Conservation (phyloP, 768 basidiomycete species). For the Sarcomyxa edulis region DNA sequence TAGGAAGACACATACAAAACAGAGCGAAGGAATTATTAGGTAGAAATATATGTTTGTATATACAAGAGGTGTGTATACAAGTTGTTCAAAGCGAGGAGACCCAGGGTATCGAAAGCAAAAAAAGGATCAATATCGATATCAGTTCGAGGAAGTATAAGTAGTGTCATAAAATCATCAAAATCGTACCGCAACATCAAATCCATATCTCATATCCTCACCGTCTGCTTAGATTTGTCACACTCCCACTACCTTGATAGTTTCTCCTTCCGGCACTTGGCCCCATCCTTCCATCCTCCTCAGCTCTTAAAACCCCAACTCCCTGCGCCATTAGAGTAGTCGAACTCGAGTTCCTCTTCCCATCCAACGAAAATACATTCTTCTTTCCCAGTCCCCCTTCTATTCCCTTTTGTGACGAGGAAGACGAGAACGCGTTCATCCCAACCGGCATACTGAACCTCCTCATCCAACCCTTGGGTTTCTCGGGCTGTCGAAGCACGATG, state of each 20-base stretch:
- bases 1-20: too few species aligned
- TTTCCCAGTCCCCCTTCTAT: slow-evolving; percentile 21
- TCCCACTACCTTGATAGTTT: slow-evolving; percentile 39
- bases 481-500: slow-evolving; percentile 33
- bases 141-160: not conserved
- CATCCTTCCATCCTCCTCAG: slow-evolving; percentile 47
- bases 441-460: slow-evolving; percentile 74
- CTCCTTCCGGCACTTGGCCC: slow-evolving; percentile 23
- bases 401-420: slow-evolving; percentile 25
- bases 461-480: slow-evolving; percentile 71
- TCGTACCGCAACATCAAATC: slow-evolving; percentile 1
- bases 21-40: too few species aligned
- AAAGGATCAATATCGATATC: not conserved
- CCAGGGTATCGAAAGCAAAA: too few species aligned
- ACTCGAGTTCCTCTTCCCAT: slow-evolving; percentile 48
- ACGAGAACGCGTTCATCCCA: slow-evolving; percentile 46
- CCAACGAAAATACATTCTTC: slow-evolving; percentile 31
- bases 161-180: slow-evolving; percentile 3
- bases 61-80: too few species aligned
- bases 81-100: too few species aligned
- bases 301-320: slow-evolving; percentile 20
- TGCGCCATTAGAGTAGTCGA: slow-evolving; percentile 28
- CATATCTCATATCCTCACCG: slow-evolving; percentile 17
- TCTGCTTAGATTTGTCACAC: slow-evolving; percentile 45
- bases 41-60: too few species aligned